Conservation (phyloP, 176 grass and related monocot genomes). For the Raddia guianensis region DNA sequence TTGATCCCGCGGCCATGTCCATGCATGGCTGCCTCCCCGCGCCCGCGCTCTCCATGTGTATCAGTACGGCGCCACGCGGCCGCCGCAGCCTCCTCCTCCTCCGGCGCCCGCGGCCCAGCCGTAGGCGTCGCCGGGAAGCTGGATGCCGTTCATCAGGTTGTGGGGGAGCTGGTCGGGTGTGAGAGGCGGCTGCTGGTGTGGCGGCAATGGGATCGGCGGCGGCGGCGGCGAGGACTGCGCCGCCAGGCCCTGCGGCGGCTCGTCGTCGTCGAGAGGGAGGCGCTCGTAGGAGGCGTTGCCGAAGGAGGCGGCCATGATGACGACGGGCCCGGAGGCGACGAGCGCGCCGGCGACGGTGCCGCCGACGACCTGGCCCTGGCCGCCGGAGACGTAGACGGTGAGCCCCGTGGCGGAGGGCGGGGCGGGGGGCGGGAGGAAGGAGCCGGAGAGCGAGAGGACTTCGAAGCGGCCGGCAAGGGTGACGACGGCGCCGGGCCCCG, state of each 20-base stretch:
- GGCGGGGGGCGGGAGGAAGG: conserved; percentile 80
- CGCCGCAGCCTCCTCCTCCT: conserved; percentile 12
- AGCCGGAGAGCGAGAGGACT: conserved; percentile 89
- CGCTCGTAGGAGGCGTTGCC: conserved; percentile 94
- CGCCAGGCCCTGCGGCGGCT: conserved; percentile 44
- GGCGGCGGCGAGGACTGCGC: conserved; percentile 59
- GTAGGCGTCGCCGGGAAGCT: conserved; percentile 62
- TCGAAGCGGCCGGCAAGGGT: conserved; percentile 75
- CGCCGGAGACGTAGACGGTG: conserved; percentile 83
- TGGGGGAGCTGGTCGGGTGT: conserved; percentile 51
- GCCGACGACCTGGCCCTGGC: conserved; percentile 78
- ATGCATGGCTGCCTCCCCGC: neutral
- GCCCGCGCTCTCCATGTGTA: conserved; percentile 1
- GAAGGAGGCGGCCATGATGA: conserved; percentile 91
- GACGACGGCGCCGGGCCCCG: conserved; percentile 36
- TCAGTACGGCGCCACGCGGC: conserved; percentile 59
- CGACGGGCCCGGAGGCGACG: conserved; percentile 70
- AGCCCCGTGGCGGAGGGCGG: conserved; percentile 73
- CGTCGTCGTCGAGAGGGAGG: conserved; percentile 86
- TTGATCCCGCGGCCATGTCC: neutral
- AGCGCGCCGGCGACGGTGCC: conserved; percentile 71
- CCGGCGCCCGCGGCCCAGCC: conserved; percentile 40
- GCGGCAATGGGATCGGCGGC: conserved; percentile 40
- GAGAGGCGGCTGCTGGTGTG: conserved; percentile 37
- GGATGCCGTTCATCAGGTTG: conserved; percentile 69